Base-by-base conservation (phyloP, 805 yeast species). In the Ogataea glucozyma region DNA sequence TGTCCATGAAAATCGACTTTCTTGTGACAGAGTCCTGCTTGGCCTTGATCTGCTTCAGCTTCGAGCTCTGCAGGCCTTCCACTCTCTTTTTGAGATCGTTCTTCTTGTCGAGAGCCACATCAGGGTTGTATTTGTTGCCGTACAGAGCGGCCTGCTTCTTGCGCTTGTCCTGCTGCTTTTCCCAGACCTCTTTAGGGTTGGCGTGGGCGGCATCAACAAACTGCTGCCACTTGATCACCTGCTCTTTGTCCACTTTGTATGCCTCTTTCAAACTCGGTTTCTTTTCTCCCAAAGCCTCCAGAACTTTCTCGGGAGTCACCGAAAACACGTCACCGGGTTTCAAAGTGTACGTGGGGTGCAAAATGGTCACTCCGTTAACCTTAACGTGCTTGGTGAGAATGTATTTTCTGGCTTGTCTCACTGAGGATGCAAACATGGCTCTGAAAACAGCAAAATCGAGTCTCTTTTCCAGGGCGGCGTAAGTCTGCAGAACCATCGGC, bases 351-450 rank as follows among this genome's bases (percentile, higher is more conserved):
- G 88, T 79, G 4, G 97, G 96, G 54, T 85, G 87, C 54, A 75
- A 77, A 47, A 90, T 83, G 12, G 70, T 72, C 26, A 83, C 76
- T 8, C 96, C 97, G 60, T 91, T 93, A 29, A 91, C 98, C 49
- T 73, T 70, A 10, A 91, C 98, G 51, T 83, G 72, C 1, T 96
- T 95, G 35, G 80, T 81, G 12, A 86, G 65, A 46, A 93, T 82
- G 57, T 85, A 88, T 60, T 86, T 89, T 54, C 97, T 79, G 2
- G 99, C 96, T 67, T 91, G 98, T 72, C 97, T 82, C 3, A 88
- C 79, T 6, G 96, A 85, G 4, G 95, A 79, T 4, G 98, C 96
- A 70, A 91, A 89, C 85, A 91, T 75, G 14, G 97, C 73, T 66
- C 99, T 81, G 70, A 88, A 93, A 9, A 91, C 57, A 2, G 97